Evolutionary conservation across 1,284 basidiomycete species (phyloP).

Genomic region (Sanghuangporus baumii): DNA sequence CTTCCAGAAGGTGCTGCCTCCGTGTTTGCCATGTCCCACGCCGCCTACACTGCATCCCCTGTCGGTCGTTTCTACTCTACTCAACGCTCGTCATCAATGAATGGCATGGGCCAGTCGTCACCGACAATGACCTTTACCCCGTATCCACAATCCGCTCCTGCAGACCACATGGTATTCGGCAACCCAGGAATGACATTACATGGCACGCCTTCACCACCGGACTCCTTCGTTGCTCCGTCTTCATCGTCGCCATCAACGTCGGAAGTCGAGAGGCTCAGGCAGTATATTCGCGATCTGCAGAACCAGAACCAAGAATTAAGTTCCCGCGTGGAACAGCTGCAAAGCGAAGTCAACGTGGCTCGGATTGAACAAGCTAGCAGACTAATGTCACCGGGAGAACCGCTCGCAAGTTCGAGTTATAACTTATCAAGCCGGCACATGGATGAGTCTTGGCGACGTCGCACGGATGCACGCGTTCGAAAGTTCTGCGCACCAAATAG

Average conservation of each 20-base stretch:
- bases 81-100: constrained; percentile 11
- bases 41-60: neutral
- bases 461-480: constrained; percentile 63
- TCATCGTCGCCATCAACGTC: neutral
- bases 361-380: constrained; percentile 10
- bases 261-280: constrained; percentile 8
- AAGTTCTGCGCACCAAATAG: constrained; percentile 76
- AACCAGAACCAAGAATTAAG: constrained; percentile 8
- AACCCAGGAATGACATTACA: constrained; percentile 7
- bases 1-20: neutral
- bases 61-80: constrained; percentile 4
- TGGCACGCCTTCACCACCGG: constrained; percentile 12
- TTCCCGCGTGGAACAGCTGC: constrained; percentile 9
- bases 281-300: constrained; percentile 7
- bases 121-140: neutral
- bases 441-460: constrained; percentile 50
- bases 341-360: constrained; percentile 11
- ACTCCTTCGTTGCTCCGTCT: neutral
- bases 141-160: constrained; percentile 14
- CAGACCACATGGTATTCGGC: constrained; percentile 5
- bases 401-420: neutral
- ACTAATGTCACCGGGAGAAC: neutral
- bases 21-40: constrained; percentile 6
- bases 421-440: neutral
- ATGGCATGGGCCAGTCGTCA: constrained; percentile 7